Evolutionary conservation across 306 rosid genomes (phyloP).

Genomic region (Cajanus cajan): DNA sequence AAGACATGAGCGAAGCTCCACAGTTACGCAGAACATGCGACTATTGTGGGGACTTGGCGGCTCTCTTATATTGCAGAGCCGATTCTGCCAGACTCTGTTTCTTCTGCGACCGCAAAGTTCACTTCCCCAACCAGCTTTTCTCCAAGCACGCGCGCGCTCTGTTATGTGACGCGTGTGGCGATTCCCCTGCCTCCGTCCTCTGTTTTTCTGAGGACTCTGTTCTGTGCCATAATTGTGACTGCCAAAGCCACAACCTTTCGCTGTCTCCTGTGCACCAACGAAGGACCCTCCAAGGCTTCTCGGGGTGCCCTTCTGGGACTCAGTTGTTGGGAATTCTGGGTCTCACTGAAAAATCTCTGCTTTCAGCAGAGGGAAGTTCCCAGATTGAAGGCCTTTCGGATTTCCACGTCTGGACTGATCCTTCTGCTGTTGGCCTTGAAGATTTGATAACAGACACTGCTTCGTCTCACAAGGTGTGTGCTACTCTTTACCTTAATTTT

Average conservation of each 20-base stretch:
- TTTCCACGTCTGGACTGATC: constrained; percentile 50
- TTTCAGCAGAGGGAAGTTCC: constrained; percentile 24
- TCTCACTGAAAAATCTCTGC: constrained; percentile 43
- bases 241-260: constrained; percentile 46
- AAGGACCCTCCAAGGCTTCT: constrained; percentile 63
- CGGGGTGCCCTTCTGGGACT: constrained; percentile 50
- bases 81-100: constrained; percentile 80
- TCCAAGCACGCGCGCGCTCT: constrained; percentile 65
- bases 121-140: constrained; percentile 69
- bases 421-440: constrained; percentile 48
- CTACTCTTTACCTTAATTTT: constrained; percentile 23
- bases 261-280: constrained; percentile 43
- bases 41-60: constrained; percentile 49
- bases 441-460: constrained; percentile 49
- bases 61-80: constrained; percentile 71
- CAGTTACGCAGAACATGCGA: constrained; percentile 40
- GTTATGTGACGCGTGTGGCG: constrained; percentile 61
- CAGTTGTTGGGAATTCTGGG: constrained; percentile 54
- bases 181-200: constrained; percentile 60
- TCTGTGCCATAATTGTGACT: constrained; percentile 72
- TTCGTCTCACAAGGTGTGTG: constrained; percentile 28
- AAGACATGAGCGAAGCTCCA: constrained; percentile 30
- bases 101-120: constrained; percentile 67
- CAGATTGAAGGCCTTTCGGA: constrained; percentile 39
- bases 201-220: constrained; percentile 60